phyloP scores from a whole-genome alignment of 1,139 yeast genomes.

The Kodamaea fungicola region DNA sequence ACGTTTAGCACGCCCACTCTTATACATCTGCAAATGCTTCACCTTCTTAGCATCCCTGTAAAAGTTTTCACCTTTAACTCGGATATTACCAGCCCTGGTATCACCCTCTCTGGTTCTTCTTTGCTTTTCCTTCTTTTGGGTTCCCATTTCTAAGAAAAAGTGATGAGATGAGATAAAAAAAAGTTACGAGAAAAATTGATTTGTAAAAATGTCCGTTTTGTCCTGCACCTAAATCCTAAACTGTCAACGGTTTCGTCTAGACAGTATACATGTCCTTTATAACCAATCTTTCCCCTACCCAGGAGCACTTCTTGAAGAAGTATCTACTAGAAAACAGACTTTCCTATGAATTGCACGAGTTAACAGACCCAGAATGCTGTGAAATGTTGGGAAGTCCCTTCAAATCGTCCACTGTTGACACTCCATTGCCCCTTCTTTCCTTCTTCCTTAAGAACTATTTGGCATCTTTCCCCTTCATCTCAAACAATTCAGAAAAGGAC shows the following conservation, averaged over 20 bases:
- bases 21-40: conserved; percentile 87
- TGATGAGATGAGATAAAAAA: conserved; percentile 1
- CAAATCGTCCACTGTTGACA: conserved; percentile 12
- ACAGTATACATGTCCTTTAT: background rate
- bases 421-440: conserved; percentile 60
- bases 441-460: conserved; percentile 63
- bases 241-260: background rate
- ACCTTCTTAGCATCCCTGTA: conserved; percentile 93
- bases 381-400: conserved; percentile 76
- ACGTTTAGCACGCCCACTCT: conserved; percentile 81
- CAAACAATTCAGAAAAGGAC: conserved; percentile 41
- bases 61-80: conserved; percentile 96
- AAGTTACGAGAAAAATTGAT: background rate
- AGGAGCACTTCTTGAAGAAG: conserved; percentile 84
- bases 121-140: conserved; percentile 84
- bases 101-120: conserved; percentile 83
- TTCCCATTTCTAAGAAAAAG: conserved; percentile 61
- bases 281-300: conserved; percentile 42
- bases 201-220: background rate
- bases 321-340: conserved; percentile 65
- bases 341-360: conserved; percentile 53
- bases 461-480: conserved; percentile 70
- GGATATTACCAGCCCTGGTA: conserved; percentile 82
- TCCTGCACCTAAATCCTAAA: background rate
- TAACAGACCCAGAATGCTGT: conserved; percentile 59